These are phyloP conservation scores for Cladosporium sp. DNA, from an alignment of 2,329 filamentous ascomycete genomes.

Conservation along the genomic window DNA sequence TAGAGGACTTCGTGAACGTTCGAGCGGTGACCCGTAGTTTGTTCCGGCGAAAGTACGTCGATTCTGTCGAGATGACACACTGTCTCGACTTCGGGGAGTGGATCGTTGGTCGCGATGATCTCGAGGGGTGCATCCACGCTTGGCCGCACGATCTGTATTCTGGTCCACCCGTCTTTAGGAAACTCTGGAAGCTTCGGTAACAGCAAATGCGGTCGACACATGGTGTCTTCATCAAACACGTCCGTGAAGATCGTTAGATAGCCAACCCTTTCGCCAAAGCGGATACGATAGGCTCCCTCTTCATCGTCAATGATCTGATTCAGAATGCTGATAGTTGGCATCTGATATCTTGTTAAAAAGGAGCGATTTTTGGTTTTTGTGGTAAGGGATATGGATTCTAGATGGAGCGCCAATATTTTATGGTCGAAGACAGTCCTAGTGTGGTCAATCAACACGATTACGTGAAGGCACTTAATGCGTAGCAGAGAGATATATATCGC, in stretches of 20 bases:
- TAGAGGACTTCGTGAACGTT: neutral
- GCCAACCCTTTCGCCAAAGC: neutral
- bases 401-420: neutral
- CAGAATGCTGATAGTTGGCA: neutral
- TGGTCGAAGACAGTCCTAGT: neutral
- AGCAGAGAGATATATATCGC: too few relatives aligned
- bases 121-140: slow-evolving; percentile 22
- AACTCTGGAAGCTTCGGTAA: neutral
- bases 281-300: neutral
- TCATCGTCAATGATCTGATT: neutral
- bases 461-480: neutral
- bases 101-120: slow-evolving; percentile 24
- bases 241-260: neutral
- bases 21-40: neutral
- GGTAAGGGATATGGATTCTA: neutral
- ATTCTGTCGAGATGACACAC: slow-evolving; percentile 29
- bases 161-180: slow-evolving; percentile 26
- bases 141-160: slow-evolving; percentile 26
- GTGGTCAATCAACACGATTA: neutral
- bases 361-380: neutral
- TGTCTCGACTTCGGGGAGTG: slow-evolving; percentile 21
- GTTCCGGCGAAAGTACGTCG: slow-evolving; percentile 20
- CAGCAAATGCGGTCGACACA: neutral
- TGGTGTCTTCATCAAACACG: neutral
- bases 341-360: neutral